Evolutionary conservation across 495 filamentous ascomycete genomes (phyloP).

Genomic region (Podospora comata): DNA sequence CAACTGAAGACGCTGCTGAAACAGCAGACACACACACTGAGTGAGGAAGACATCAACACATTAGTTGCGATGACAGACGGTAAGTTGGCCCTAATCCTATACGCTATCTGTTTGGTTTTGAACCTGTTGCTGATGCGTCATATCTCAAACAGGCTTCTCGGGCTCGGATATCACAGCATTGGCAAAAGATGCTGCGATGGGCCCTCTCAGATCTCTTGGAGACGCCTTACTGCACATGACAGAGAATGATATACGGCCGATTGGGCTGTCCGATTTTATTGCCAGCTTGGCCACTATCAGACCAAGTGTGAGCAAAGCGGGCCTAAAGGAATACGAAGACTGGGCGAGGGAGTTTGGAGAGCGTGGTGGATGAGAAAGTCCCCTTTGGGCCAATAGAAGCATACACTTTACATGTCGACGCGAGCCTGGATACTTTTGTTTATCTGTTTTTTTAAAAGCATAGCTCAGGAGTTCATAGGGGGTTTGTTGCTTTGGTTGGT

Average conservation of each 20-base stretch:
- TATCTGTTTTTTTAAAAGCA: neutral
- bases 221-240: slow-evolving; percentile 86
- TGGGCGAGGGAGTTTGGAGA: slow-evolving; percentile 95
- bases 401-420: neutral
- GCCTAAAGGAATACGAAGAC: slow-evolving; percentile 83
- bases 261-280: slow-evolving; percentile 78
- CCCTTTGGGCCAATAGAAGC: neutral
- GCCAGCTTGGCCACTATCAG: slow-evolving; percentile 81
- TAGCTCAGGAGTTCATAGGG: neutral
- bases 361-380: slow-evolving; percentile 60
- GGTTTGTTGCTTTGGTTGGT: neutral
- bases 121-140: neutral
- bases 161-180: slow-evolving; percentile 96
- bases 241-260: slow-evolving; percentile 90
- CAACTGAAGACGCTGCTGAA: slow-evolving; percentile 76
- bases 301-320: slow-evolving; percentile 83
- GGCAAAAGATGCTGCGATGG: slow-evolving; percentile 98
- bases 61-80: slow-evolving; percentile 85
- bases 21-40: slow-evolving; percentile 83
- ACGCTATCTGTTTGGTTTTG: neutral
- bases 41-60: slow-evolving; percentile 65
- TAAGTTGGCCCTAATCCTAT: slow-evolving; percentile 38
- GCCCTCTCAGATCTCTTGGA: slow-evolving; percentile 84
- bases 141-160: slow-evolving; percentile 68
- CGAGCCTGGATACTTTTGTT: neutral